Evolutionary conservation across 306 rosid species (phyloP).

Genomic region (Arachis stenosperma): DNA sequence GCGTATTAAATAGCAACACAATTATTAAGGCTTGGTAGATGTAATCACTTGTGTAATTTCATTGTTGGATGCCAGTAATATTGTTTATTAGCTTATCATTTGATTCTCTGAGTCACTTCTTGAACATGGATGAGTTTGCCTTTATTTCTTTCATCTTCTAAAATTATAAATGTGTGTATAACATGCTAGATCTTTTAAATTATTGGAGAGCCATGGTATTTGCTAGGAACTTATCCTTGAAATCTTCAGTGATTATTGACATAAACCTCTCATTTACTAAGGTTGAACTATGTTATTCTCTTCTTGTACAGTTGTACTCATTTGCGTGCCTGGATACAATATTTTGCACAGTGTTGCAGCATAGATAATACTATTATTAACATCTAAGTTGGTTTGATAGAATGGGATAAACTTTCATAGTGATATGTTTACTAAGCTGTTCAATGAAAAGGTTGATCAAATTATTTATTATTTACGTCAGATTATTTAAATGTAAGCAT

Average conservation of each 20-base stretch:
- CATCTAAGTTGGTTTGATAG: background rate
- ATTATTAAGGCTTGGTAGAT: no score
- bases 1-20: background rate
- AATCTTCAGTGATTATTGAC: conserved; percentile 7
- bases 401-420: background rate
- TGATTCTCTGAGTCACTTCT: background rate
- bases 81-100: background rate
- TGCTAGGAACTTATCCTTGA: conserved; percentile 2
- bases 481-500: conserved; percentile 15
- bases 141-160: background rate
- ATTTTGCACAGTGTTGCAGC: background rate
- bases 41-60: background rate
- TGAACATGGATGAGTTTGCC: background rate
- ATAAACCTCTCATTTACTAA: conserved; percentile 21
- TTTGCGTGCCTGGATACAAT: background rate
- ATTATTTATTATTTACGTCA: conserved; percentile 2
- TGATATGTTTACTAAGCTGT: conserved; percentile 24
- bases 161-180: background rate
- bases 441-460: conserved; percentile 3
- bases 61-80: background rate
- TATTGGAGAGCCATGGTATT: conserved; percentile 17
- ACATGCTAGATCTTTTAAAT: conserved; percentile 7
- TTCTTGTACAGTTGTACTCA: background rate
- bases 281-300: conserved; percentile 3
- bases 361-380: conserved; percentile 1